These are phyloP conservation scores for Eucalyptus caleyi DNA, from an alignment of 345 rosid genomes.

Conservation along the genomic window DNA sequence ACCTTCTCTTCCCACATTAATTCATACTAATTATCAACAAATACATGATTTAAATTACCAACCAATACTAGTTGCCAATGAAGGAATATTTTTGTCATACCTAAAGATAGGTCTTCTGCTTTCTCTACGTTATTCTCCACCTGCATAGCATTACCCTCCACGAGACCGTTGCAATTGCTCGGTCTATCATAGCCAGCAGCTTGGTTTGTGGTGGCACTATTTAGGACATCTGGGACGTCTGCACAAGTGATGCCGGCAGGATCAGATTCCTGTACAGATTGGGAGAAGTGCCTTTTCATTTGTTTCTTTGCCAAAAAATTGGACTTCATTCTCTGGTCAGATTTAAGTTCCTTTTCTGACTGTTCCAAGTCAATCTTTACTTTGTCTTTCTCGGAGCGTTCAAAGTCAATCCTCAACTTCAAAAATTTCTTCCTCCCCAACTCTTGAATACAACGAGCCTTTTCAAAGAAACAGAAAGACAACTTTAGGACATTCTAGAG, in stretches of 20 bases:
- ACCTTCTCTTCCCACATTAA: not conserved
- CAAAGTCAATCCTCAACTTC: constrained; percentile 46
- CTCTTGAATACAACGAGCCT: constrained; percentile 74
- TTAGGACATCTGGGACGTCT: constrained; percentile 31
- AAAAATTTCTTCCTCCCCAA: constrained; percentile 60
- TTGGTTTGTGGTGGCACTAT: constrained; percentile 27
- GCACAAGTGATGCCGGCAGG: constrained; percentile 50
- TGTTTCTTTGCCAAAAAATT: constrained; percentile 40
- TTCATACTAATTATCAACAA: not conserved
- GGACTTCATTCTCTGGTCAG: constrained; percentile 32
- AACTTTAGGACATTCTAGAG: not conserved
- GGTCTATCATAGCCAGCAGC: constrained; percentile 37
- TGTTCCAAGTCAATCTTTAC: constrained; percentile 35
- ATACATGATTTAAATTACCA: not conserved
- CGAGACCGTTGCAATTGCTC: constrained; percentile 18
- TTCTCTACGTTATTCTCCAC: constrained; percentile 39
- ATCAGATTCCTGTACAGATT: constrained; percentile 38
- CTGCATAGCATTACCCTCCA: constrained; percentile 32
- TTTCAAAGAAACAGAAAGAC: not conserved
- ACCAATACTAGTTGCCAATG: not conserved
- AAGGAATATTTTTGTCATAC: constrained; percentile 11
- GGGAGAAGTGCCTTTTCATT: constrained; percentile 36
- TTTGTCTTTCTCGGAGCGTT: constrained; percentile 51
- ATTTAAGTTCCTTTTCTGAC: constrained; percentile 38
- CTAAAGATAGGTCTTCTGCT: constrained; percentile 64